Evolutionary conservation across 2,329 filamentous ascomycete genomes (phyloP), one percentile per base, ranked within the genome.

Genomic region (Microascus cirrosus): DNA sequence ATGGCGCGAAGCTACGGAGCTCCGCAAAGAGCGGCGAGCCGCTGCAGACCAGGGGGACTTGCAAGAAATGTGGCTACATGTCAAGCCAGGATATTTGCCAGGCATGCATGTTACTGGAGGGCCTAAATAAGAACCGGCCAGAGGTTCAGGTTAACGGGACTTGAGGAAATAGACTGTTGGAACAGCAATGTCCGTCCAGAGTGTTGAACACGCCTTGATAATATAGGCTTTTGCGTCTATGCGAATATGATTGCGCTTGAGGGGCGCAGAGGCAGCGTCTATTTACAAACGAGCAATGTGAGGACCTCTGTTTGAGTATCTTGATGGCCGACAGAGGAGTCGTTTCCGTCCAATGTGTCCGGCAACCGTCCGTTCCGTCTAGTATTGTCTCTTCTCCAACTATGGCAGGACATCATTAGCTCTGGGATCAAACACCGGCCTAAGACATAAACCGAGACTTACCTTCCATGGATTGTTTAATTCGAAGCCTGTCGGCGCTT

Each of bases 61-160:
- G 94, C 67, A 83, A 86, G 66, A 86, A 83, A 56, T 99, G 94
- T 65, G 94, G 94, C 15, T 99, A 97, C 69, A 88, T 99, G 71
- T 96, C 94, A 2, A 96, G 92, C 65, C 94, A 99, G 71, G 82
- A 83, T 34, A 83, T 96, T 45, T 99, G 94, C 73, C 95, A 99
- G 72, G 94, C 94, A 0, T 99, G 94, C 69, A 87, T 85, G 61
- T 75, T 99, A 52, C 80, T 99, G 2, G 92, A 97, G 65, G 90
- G 88, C 0, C 71, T 99, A 54, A 99, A 99, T 69, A 96, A 94
- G 72, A 86, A 85, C 63, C 74, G 82, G 60, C 73, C 81, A 59
- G 76, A 82, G 64, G 81, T 85, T 61, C 69, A 74, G 65, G 77
- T 83, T 73, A 81, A 71, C 32, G 42, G 36, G 18, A 56, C 48